Conservation (phyloP, 2,329 filamentous ascomycete genomes). For the Alternaria rosae region DNA sequence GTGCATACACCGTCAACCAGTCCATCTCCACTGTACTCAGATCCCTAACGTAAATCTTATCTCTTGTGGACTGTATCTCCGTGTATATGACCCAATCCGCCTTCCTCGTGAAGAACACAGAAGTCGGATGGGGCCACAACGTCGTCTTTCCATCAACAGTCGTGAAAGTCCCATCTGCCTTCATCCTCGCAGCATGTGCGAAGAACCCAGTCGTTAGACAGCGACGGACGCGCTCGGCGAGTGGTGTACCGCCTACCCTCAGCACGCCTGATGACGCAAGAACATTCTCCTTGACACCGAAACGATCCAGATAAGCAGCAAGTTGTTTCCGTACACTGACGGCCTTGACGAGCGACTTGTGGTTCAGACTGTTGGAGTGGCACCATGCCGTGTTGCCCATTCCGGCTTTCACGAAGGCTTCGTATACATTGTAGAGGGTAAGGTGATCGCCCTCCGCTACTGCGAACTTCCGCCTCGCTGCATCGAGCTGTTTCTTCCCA, state of each 20-base stretch:
- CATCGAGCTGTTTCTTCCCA: conserved; percentile 77
- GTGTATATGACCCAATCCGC: conserved; percentile 97
- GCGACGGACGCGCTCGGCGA: conserved; percentile 77
- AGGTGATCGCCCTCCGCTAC: conserved; percentile 94
- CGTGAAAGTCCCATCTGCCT: conserved; percentile 86
- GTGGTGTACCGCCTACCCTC: conserved; percentile 54
- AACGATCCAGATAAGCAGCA: conserved; percentile 84
- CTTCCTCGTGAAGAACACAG: conserved; percentile 94
- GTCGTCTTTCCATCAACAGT: conserved; percentile 81
- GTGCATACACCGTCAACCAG: conserved; percentile 91
- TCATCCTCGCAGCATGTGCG: conserved; percentile 91
- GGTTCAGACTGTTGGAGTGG: conserved; percentile 85
- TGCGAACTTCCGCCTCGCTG: conserved; percentile 79
- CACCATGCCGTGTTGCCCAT: conserved; percentile 87
- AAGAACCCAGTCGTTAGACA: conserved; percentile 93
- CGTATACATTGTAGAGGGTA: conserved; percentile 91
- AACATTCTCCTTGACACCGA: conserved; percentile 68
- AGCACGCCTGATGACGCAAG: conserved; percentile 53
- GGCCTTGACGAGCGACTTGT: conserved; percentile 80
- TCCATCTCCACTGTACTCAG: conserved; percentile 90
- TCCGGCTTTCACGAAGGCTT: conserved; percentile 83
- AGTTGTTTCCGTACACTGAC: conserved; percentile 88
- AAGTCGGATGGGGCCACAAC: conserved; percentile 88
- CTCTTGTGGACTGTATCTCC: conserved; percentile 87
- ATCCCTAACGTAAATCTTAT: conserved; percentile 89